Percentiles rank a stretch among this genome's conserved stretches.
Evolutionary conservation across 257 asterid species (phyloP).

Genomic region (Rehmannia glutinosa): DNA sequence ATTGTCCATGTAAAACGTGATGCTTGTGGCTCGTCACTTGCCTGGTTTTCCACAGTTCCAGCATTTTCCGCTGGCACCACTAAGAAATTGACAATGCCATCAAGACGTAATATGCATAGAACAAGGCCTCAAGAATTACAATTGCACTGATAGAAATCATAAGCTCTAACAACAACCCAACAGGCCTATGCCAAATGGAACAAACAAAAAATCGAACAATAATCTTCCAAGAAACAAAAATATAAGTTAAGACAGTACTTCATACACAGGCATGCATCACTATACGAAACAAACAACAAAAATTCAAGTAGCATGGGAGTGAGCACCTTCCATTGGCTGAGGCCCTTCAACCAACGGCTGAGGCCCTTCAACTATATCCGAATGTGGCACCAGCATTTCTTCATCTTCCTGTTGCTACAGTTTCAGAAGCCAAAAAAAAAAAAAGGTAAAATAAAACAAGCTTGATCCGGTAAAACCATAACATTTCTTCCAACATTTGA

Average conservation of each 20-base stretch:
- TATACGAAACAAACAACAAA: not conserved
- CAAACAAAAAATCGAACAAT: not conserved
- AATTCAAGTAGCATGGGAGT: not conserved
- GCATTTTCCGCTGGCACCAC: slow-evolving; percentile 62
- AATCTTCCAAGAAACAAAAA: not conserved
- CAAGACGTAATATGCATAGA: slow-evolving; percentile 8
- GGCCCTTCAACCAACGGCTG: slow-evolving; percentile 88
- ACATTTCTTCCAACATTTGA: slow-evolving; percentile 10
- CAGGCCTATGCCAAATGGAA: not conserved
- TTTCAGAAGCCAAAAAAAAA: slow-evolving; percentile 2
- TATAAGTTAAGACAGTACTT: not conserved
- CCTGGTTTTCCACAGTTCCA: slow-evolving; percentile 71
- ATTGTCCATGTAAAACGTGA: slow-evolving; percentile 84
- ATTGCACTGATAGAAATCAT: slow-evolving; percentile 3
- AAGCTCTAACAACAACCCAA: not conserved
- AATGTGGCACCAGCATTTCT: slow-evolving; percentile 94
- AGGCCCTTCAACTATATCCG: slow-evolving; percentile 81
- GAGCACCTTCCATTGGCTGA: slow-evolving; percentile 96
- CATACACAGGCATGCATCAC: slow-evolving; percentile 3
- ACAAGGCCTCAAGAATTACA: slow-evolving; percentile 15
- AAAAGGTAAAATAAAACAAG: slow-evolving; percentile 12
- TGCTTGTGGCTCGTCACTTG: slow-evolving; percentile 82
- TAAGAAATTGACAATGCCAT: slow-evolving; percentile 21
- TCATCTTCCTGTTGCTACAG: slow-evolving; percentile 89
- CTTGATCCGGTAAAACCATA: slow-evolving; percentile 44